phyloP scores from a whole-genome alignment of 2,329 filamentous ascomycete genomes.

The Aspergillus aculeatus region DNA sequence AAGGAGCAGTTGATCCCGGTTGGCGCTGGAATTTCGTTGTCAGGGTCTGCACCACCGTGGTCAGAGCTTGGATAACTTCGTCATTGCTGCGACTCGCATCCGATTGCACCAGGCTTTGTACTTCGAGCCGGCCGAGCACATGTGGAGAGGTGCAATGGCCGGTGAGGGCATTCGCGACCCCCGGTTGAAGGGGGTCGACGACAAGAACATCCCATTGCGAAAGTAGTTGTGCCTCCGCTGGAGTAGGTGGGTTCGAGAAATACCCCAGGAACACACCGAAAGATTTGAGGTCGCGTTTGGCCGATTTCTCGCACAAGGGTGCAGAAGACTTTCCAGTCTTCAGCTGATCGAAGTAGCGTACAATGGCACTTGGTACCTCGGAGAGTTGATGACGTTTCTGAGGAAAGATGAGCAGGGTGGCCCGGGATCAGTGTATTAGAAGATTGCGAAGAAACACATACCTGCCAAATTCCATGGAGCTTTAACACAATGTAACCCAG shows the following conservation, averaged over 20 bases:
- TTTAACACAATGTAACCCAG: constrained; percentile 12
- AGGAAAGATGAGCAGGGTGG: not conserved
- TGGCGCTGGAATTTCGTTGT: constrained; percentile 4
- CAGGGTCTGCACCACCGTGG: constrained; percentile 1
- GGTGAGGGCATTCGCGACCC: constrained; percentile 28
- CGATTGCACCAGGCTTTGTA: constrained; percentile 4
- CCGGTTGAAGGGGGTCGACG: constrained; percentile 33
- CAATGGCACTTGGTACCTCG: constrained; percentile 9
- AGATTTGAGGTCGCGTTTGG: constrained; percentile 15
- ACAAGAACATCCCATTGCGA: constrained; percentile 36
- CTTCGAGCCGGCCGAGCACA: constrained; percentile 12
- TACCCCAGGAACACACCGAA: constrained; percentile 38
- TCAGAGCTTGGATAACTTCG: constrained; percentile 9
- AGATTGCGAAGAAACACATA: not conserved
- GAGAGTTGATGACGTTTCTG: constrained; percentile 16
- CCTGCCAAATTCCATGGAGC: constrained; percentile 11
- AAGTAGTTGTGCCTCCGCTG: constrained; percentile 27
- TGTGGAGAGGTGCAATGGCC: constrained; percentile 2
- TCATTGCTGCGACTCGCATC: constrained; percentile 6
- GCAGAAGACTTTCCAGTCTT: constrained; percentile 6
- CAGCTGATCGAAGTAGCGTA: constrained; percentile 14
- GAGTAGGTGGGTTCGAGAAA: constrained; percentile 31
- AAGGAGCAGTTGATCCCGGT: constrained; percentile 12
- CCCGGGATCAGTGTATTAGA: not conserved
- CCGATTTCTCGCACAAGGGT: not conserved